Evolutionary conservation across 176 grass and related monocot genomes (phyloP).

Genomic region (Oryza nivara): DNA sequence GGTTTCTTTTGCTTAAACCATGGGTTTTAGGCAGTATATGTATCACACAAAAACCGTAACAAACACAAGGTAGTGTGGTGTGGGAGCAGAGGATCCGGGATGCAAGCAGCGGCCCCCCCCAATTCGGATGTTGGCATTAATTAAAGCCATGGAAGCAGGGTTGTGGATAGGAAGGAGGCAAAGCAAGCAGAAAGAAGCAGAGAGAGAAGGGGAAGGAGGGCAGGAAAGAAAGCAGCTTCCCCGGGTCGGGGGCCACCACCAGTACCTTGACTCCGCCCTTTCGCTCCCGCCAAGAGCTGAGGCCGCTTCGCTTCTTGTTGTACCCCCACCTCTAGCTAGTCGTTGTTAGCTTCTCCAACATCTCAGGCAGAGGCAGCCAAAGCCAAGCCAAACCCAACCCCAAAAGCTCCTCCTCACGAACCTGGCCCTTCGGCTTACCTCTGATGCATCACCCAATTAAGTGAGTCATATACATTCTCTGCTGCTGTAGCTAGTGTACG

Average conservation of each 20-base stretch:
- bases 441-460: neutral
- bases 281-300: slow-evolving; percentile 40
- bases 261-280: slow-evolving; percentile 24
- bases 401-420: neutral
- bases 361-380: neutral
- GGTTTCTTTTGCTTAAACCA: no score
- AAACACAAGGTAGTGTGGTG: no score
- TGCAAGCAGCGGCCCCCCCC: neutral
- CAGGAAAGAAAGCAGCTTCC: neutral
- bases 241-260: neutral
- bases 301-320: slow-evolving; percentile 16
- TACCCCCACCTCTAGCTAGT: no score
- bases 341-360: neutral
- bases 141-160: slow-evolving; percentile 25
- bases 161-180: slow-evolving; percentile 47
- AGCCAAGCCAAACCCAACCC: neutral
- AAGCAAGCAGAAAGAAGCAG: neutral
- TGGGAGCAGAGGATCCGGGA: slow-evolving; percentile 27
- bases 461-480: neutral
- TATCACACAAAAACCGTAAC: no score
- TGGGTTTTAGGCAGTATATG: no score
- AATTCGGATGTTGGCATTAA: slow-evolving; percentile 5
- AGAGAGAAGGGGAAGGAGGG: neutral
- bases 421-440: slow-evolving; percentile 3
- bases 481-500: neutral